Base-by-base conservation (phyloP, 139 green algal species). In the Micromonas commoda region DNA sequence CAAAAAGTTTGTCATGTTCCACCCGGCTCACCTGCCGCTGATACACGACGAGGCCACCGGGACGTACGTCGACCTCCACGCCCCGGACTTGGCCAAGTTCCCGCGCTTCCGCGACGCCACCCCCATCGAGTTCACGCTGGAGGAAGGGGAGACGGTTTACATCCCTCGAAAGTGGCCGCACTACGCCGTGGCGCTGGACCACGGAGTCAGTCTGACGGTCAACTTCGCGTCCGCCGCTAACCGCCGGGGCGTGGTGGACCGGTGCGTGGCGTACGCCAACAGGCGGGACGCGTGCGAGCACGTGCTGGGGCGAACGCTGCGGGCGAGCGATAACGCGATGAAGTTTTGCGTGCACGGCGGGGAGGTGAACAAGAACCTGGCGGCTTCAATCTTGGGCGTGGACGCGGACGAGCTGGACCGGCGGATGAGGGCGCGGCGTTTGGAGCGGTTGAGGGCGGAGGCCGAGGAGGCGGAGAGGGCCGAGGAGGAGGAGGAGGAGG, bases 121-220 rank as follows among this genome's bases (percentile, higher is more conserved):
- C 20, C 57, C 73, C 26, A 21, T 71, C 60, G 51, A 78, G 51
- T 67, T 67, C 51, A 51, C 24, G 16, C 37, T 72, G 20, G 28
- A 38, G 34, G 53, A 53, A 6, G 76, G 76, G 9, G 76, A 81
- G 45, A 76, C 60, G 24, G 37, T 76, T 2, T 81, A 81, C 76
- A 81, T 81, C 64, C 76, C 76, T 19, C 38, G 76, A n/a, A 63
- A 57, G 65, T 81, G 61, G 61, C 76, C 76, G 35, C 76, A 81
- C 66, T 57, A 68, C 39, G 76, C 39, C 4, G 76, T 81, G 5
- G 64, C 34, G 3, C 66, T 75, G 45, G n/a, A 68, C 19, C 23
- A 68, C 19, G 68, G 38, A 3, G 64, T 81, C 2, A 74, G 28
- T 20, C 63, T 81, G 16, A 81, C 76, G 39, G 51, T 70, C 2